phyloP scores from a whole-genome alignment of 1,284 basidiomycete species.

The Ustilago cynodontis region DNA sequence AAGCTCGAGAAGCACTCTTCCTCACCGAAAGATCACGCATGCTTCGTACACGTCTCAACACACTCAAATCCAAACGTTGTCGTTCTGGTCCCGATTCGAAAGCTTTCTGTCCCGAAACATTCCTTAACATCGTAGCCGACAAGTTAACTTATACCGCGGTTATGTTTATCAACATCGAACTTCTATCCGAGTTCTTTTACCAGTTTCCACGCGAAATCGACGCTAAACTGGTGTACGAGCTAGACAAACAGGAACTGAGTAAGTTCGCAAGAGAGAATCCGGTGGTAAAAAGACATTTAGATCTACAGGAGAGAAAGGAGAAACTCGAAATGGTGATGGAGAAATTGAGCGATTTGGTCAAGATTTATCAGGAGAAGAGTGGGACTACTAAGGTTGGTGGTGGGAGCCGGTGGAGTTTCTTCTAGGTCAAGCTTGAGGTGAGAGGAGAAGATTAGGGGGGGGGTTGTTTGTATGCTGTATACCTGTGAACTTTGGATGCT shows the following conservation, averaged over 20 bases:
- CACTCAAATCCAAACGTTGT: conserved; percentile 89
- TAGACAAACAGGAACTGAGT: conserved; percentile 85
- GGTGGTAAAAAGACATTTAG: conserved; percentile 84
- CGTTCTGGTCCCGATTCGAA: conserved; percentile 85
- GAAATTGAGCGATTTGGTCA: conserved; percentile 69
- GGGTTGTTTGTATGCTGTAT: conserved; percentile 6
- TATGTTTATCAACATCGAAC: conserved; percentile 93
- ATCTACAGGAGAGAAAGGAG: conserved; percentile 95
- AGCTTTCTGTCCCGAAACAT: conserved; percentile 93
- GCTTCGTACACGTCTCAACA: conserved; percentile 84
- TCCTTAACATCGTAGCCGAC: conserved; percentile 95
- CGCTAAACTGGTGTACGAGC: conserved; percentile 89
- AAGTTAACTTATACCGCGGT: conserved; percentile 95
- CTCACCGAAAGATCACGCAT: conserved; percentile 84
- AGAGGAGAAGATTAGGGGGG: too few relatives aligned
- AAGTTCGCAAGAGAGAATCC: conserved; percentile 96
- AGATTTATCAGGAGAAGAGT: conserved; percentile 69
- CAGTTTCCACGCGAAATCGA: conserved; percentile 99
- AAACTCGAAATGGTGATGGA: conserved; percentile 76
- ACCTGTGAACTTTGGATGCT: conserved; percentile 13
- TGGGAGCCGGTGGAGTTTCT: conserved; percentile 59
- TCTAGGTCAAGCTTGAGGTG: conserved; percentile 27
- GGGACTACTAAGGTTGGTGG: conserved; percentile 6
- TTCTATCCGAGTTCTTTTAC: conserved; percentile 98
- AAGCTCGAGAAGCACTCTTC: conserved; percentile 90